Percentiles rank a stretch among this genome's conserved stretches.
Conservation (phyloP, 139 green algal genomes). For the Coelastrella sp. region DNA sequence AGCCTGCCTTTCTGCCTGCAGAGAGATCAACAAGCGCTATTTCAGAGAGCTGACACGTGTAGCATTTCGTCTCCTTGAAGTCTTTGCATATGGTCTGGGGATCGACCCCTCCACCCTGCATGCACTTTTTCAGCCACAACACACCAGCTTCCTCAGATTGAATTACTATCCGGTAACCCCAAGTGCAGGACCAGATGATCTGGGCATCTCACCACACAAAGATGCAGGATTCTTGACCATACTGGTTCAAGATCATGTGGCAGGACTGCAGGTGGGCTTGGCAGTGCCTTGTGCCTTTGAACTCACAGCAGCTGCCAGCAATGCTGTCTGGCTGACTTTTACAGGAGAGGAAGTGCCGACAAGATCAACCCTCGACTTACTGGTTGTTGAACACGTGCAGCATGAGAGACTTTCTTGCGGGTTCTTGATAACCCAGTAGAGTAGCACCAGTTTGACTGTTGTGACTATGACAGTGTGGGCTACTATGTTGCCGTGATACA, state of each 20-base stretch:
- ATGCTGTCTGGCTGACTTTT: too few species aligned
- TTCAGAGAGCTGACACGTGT: constrained; percentile 46
- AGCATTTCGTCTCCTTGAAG: constrained; percentile 48
- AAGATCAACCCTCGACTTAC: too few species aligned
- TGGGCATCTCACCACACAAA: constrained; percentile 71
- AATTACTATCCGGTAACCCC: constrained; percentile 64
- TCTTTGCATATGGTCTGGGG: constrained; percentile 48
- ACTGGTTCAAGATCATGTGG: constrained; percentile 64
- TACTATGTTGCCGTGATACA: background rate
- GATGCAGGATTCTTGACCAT: constrained; percentile 74
- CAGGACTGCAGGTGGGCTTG: constrained; percentile 58
- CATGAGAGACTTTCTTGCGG: too few species aligned
- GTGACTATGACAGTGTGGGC: too few species aligned
- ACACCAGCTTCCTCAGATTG: constrained; percentile 58
- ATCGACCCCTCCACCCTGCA: constrained; percentile 46
- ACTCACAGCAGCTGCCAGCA: too few species aligned
- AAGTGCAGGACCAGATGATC: constrained; percentile 18
- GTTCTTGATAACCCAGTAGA: too few species aligned
- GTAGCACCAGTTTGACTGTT: too few species aligned
- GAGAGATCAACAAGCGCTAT: constrained; percentile 38
- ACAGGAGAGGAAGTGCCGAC: too few species aligned
- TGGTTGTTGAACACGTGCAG: too few species aligned
- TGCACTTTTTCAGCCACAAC: constrained; percentile 8
- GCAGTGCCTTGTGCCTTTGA: background rate
- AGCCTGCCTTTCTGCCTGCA: background rate